Evolutionary conservation across 768 basidiomycete species (phyloP).

Genomic region (Phylloporus scabripes): DNA sequence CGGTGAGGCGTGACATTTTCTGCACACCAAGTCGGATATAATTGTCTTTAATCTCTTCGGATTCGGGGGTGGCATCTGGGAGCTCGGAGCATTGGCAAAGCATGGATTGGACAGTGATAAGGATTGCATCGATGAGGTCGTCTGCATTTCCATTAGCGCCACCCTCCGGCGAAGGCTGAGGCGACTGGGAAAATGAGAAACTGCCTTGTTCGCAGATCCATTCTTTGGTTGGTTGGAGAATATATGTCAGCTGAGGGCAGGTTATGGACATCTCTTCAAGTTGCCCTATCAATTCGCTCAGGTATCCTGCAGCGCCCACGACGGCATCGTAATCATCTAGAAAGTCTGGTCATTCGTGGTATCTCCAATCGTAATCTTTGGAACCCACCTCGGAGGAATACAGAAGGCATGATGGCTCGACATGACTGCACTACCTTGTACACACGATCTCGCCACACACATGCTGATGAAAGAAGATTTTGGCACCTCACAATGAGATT

Average conservation of each 20-base stretch:
- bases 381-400: slow-evolving; percentile 36
- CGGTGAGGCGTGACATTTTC: slow-evolving; percentile 41
- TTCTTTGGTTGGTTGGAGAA: slow-evolving; percentile 23
- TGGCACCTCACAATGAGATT: slow-evolving; percentile 28
- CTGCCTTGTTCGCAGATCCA: slow-evolving; percentile 30
- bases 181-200: slow-evolving; percentile 13
- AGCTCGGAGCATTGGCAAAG: slow-evolving; percentile 35
- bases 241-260: slow-evolving; percentile 27
- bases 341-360: not conserved
- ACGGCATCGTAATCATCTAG: slow-evolving; percentile 36
- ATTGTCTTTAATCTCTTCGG: slow-evolving; percentile 36
- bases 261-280: slow-evolving; percentile 24
- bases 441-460: slow-evolving; percentile 27
- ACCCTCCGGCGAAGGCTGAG: not conserved
- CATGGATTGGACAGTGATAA: slow-evolving; percentile 62
- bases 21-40: slow-evolving; percentile 49
- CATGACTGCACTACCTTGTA: slow-evolving; percentile 14
- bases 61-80: slow-evolving; percentile 13
- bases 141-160: slow-evolving; percentile 25
- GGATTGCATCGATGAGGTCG: slow-evolving; percentile 52
- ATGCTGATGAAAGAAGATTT: slow-evolving; percentile 21
- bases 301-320: slow-evolving; percentile 21
- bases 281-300: slow-evolving; percentile 20
- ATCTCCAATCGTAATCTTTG: not conserved
- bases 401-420: slow-evolving; percentile 21